Percentiles rank a stretch among this genome's conserved stretches.
Conservation (phyloP, 805 yeast species). For the Ogataea trehalophila region DNA sequence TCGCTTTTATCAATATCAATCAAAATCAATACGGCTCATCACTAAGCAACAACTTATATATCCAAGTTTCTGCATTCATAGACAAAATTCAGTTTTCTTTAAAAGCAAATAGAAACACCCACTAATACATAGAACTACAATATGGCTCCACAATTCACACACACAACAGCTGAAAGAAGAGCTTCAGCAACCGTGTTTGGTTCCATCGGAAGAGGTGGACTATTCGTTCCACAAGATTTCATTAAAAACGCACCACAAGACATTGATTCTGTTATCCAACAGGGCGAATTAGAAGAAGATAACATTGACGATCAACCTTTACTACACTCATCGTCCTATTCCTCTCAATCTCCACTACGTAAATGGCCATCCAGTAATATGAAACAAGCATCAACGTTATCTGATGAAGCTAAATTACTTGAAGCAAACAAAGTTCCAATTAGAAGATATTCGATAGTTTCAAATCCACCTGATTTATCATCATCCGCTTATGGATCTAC, state of each 20-base stretch:
- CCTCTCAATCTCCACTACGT: not conserved
- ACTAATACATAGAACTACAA: not conserved
- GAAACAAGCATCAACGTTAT: conserved; percentile 1
- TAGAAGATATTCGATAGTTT: conserved; percentile 11
- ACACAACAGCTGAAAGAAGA: conserved; percentile 43
- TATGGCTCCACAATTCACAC: conserved; percentile 33
- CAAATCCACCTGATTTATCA: not conserved
- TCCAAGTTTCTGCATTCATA: too few species aligned
- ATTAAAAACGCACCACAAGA: conserved; percentile 20
- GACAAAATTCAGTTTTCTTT: too few species aligned
- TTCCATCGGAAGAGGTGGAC: conserved; percentile 47
- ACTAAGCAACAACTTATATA: too few species aligned
- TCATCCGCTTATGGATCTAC: conserved; percentile 7
- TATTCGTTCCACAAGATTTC: conserved; percentile 50
- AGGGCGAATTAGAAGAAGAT: conserved; percentile 9
- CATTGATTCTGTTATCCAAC: conserved; percentile 21
- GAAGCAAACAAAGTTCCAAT: conserved; percentile 26
- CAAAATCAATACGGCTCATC: too few species aligned
- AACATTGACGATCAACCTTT: conserved; percentile 1
- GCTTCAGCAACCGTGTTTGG: conserved; percentile 47
- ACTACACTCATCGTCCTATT: not conserved
- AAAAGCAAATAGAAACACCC: too few species aligned
- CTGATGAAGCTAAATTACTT: conserved; percentile 28
- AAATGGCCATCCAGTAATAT: conserved; percentile 3
- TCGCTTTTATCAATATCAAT: too few species aligned